Percentiles rank a stretch among this genome's conserved stretches.
phyloP scores from a whole-genome alignment of 345 rosid genomes.

The Populus ilicifolia region DNA sequence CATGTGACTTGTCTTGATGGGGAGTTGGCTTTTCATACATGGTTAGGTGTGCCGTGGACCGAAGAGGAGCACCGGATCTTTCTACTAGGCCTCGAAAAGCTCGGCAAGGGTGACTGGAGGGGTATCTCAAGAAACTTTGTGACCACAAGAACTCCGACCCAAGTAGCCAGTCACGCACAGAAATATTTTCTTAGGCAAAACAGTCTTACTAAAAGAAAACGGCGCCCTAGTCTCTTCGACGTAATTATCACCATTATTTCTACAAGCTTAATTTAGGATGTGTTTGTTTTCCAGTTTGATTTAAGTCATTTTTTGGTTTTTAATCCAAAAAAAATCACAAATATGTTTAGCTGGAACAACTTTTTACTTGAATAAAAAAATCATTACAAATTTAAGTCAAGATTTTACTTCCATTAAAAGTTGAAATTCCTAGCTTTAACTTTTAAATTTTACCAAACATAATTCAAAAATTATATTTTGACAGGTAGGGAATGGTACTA shows the following conservation, averaged over 20 bases:
- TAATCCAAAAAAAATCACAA: too few species aligned
- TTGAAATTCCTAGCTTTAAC: too few species aligned
- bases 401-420: too few species aligned
- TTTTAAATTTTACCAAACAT: too few species aligned
- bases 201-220: background rate
- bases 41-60: conserved; percentile 33
- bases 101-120: conserved; percentile 41
- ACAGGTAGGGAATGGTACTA: too few species aligned
- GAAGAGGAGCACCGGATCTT: conserved; percentile 34
- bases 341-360: too few species aligned
- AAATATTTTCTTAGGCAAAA: conserved; percentile 33
- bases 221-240: conserved; percentile 34
- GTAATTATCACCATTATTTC: background rate
- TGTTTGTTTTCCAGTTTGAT: background rate
- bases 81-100: conserved; percentile 28
- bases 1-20: too few species aligned
- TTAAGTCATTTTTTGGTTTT: background rate
- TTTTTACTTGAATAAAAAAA: too few species aligned
- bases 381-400: too few species aligned
- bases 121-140: conserved; percentile 37
- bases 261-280: background rate
- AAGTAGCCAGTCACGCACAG: conserved; percentile 42
- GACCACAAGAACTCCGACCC: conserved; percentile 37
- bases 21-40: background rate
- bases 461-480: too few species aligned